phyloP scores from a whole-genome alignment of 2,329 filamentous ascomycete species.

The Ascochyta pisi region DNA sequence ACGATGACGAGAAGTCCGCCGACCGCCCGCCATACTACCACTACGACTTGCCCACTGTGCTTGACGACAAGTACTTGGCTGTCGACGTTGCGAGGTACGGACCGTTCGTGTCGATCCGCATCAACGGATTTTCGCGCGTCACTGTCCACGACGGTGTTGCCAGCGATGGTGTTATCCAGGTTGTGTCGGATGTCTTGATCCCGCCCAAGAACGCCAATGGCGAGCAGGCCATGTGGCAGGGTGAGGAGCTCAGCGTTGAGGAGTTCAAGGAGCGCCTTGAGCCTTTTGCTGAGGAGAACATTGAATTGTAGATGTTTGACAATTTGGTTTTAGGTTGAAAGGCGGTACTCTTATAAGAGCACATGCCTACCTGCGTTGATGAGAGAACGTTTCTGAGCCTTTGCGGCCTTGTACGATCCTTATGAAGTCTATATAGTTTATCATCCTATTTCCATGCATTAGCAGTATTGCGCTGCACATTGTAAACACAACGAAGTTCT shows the following conservation, averaged over 20 bases:
- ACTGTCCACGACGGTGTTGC: conserved; percentile 73
- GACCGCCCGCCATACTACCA: conserved; percentile 59
- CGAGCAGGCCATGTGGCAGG: conserved; percentile 47
- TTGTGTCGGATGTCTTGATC: conserved; percentile 74
- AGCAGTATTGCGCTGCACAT: conserved; percentile 6
- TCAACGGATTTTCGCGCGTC: conserved; percentile 76
- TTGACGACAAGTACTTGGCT: conserved; percentile 69
- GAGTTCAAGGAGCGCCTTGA: conserved; percentile 64
- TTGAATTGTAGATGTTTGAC: conserved; percentile 36
- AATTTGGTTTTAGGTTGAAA: conserved; percentile 2
- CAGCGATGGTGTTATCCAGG: conserved; percentile 82
- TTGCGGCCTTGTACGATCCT: conserved; percentile 11
- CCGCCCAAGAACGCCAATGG: conserved; percentile 66
- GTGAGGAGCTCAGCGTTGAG: conserved; percentile 64
- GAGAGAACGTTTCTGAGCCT: not conserved
- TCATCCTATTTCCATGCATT: not conserved
- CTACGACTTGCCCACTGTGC: conserved; percentile 74
- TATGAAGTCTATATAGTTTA: not conserved
- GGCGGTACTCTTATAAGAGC: not conserved
- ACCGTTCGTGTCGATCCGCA: conserved; percentile 72
- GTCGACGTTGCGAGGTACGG: conserved; percentile 74
- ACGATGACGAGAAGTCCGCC: conserved; percentile 26
- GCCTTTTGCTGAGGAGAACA: conserved; percentile 41
- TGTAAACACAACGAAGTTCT: not conserved
- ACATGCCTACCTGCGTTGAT: conserved; percentile 3